Evolutionary conservation across 2,329 filamentous ascomycete genomes (phyloP).

Genomic region (Epichloe brachyelytri): DNA sequence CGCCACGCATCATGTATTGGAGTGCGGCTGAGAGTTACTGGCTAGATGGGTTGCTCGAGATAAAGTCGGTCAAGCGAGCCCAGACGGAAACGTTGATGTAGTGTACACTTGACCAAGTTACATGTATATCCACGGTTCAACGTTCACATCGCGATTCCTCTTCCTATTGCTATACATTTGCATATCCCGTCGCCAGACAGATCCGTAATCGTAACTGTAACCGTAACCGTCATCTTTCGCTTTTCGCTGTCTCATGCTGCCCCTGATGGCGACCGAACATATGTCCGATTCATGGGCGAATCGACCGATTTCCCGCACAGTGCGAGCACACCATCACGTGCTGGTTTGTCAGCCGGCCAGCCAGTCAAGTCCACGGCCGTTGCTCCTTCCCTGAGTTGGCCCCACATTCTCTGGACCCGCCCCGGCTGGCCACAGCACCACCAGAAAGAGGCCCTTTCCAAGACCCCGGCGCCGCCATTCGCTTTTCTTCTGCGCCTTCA

Average conservation of each 20-base stretch:
- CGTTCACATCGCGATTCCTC: no score
- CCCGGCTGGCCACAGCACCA: not conserved
- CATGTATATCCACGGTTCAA: no score
- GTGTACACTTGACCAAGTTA: no score
- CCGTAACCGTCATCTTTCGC: not conserved
- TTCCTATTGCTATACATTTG: not conserved
- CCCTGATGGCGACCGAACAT: no score
- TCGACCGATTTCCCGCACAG: constrained; percentile 5
- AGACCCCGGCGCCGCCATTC: constrained; percentile 15
- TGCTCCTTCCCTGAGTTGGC: not conserved
- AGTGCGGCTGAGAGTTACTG: no score
- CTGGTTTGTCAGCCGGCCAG: constrained; percentile 1
- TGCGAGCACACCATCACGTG: not conserved
- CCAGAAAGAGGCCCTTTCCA: not conserved
- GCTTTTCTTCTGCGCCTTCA: constrained; percentile 21
- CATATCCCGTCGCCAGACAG: not conserved
- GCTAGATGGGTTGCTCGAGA: no score
- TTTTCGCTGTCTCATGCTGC: not conserved
- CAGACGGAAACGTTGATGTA: no score
- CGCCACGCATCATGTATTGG: no score
- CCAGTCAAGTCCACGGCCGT: constrained; percentile 1
- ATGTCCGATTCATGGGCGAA: constrained; percentile 1
- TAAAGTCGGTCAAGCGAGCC: no score
- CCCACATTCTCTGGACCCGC: not conserved
- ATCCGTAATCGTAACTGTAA: not conserved